Conservation (phyloP, 116 monocot genomes). For the Trichopus zeylanicus region DNA sequence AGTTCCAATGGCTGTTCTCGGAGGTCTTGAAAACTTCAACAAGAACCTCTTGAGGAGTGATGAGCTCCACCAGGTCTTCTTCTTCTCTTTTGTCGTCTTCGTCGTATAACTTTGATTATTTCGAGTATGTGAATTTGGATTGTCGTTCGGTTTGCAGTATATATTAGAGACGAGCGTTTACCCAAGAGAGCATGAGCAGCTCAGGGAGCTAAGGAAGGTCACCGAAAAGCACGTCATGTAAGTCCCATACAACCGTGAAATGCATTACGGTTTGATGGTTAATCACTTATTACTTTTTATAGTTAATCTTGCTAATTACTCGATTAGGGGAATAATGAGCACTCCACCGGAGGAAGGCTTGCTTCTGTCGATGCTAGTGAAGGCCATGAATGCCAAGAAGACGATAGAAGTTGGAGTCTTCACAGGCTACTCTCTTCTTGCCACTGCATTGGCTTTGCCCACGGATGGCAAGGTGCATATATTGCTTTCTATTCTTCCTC, state of each 20-base stretch:
- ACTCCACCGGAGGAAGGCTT: slow-evolving; percentile 6
- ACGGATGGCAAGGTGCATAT: slow-evolving; percentile 5
- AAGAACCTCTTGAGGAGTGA: slow-evolving; percentile 16
- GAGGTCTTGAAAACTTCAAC: too few relatives aligned
- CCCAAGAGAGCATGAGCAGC: slow-evolving; percentile 15
- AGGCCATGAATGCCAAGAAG: slow-evolving; percentile 5
- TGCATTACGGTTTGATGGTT: neutral
- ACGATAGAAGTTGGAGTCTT: slow-evolving; percentile 8
- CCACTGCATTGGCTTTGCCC: slow-evolving; percentile 9
- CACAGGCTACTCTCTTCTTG: slow-evolving; percentile 10
- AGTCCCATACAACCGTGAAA: neutral
- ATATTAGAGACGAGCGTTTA: slow-evolving; percentile 11
- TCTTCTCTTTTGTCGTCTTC: neutral
- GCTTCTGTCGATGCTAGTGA: neutral
- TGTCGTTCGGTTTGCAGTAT: slow-evolving; percentile 6
- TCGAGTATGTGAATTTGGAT: neutral
- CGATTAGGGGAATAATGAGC: slow-evolving; percentile 3
- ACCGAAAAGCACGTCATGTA: neutral
- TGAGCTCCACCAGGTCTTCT: slow-evolving; percentile 10
- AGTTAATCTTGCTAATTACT: neutral
- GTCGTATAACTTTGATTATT: neutral
- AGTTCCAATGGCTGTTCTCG: too few relatives aligned
- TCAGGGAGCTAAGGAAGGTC: slow-evolving; percentile 5
- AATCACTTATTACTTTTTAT: neutral
- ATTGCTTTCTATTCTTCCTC: neutral